These are phyloP conservation scores for Pestalotiopsis sp. DNA, from an alignment of 2,329 filamentous ascomycete species.

Conservation along the genomic window DNA sequence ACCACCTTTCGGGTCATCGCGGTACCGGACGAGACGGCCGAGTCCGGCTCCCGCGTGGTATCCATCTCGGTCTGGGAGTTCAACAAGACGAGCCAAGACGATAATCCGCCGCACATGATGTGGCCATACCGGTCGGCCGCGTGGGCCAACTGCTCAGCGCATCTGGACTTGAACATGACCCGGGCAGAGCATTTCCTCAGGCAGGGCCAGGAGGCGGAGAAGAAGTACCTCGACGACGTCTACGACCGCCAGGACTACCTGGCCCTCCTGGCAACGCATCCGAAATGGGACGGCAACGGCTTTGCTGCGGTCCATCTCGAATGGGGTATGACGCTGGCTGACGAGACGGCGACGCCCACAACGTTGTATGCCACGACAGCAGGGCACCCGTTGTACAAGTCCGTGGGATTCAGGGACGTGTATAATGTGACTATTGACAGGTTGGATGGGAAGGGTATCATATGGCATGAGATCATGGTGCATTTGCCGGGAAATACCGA, in stretches of 20 bases:
- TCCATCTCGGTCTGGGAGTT: background rate
- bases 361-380: background rate
- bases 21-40: background rate
- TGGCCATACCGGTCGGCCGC: background rate
- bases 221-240: conserved; percentile 7
- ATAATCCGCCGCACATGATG: too few relatives aligned
- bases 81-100: background rate
- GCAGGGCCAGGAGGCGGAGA: background rate
- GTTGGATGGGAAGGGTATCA: background rate
- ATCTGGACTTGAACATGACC: conserved; percentile 2
- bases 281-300: conserved; percentile 10
- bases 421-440: conserved; percentile 3
- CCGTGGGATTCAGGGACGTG: background rate
- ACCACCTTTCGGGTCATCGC: conserved; percentile 4
- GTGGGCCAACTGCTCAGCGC: conserved; percentile 3
- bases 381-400: conserved; percentile 5
- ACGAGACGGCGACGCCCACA: background rate
- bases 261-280: conserved; percentile 4
- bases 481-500: background rate
- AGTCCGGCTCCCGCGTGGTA: background rate
- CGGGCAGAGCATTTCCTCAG: background rate
- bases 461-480: conserved; percentile 2
- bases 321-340: conserved; percentile 6
- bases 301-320: conserved; percentile 6
- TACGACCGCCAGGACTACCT: conserved; percentile 3